Evolutionary conservation across 31 red algal species (phyloP).

Genomic region (Porphyra umbilicalis): DNA sequence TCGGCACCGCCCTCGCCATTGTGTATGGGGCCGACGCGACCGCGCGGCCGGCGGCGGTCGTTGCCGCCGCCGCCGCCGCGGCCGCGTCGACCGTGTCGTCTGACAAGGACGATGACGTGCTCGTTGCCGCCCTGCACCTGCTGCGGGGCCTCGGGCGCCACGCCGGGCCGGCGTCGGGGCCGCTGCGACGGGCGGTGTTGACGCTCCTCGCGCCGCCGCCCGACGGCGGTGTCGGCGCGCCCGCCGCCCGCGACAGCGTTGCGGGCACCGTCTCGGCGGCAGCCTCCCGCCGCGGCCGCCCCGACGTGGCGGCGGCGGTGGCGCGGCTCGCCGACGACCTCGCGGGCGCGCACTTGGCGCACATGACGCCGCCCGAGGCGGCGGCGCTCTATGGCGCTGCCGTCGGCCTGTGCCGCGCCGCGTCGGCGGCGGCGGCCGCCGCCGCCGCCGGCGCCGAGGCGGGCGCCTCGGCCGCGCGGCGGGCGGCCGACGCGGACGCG

Average conservation of each 20-base stretch:
- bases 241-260: too few relatives aligned
- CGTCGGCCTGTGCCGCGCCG: not conserved
- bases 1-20: conserved; percentile 18
- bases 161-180: not conserved
- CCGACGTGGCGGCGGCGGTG: not conserved
- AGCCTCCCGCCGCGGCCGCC: not conserved
- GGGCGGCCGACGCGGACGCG: not conserved
- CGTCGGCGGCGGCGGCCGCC: not conserved
- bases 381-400: not conserved
- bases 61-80: not conserved
- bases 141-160: not conserved
- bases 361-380: not conserved
- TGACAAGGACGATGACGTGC: not conserved
- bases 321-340: not conserved
- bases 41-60: not conserved
- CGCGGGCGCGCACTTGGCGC: not conserved
- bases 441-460: not conserved
- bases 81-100: not conserved
- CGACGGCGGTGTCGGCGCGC: not conserved
- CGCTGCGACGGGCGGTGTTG: not conserved
- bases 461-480: not conserved
- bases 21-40: not conserved
- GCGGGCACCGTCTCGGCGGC: not conserved
- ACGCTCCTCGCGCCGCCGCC: not conserved
- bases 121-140: not conserved